Evolutionary conservation across 2,329 filamentous ascomycete species (phyloP), one percentile per base, ranked within the genome.

Genomic region (Xylaria multiplex): DNA sequence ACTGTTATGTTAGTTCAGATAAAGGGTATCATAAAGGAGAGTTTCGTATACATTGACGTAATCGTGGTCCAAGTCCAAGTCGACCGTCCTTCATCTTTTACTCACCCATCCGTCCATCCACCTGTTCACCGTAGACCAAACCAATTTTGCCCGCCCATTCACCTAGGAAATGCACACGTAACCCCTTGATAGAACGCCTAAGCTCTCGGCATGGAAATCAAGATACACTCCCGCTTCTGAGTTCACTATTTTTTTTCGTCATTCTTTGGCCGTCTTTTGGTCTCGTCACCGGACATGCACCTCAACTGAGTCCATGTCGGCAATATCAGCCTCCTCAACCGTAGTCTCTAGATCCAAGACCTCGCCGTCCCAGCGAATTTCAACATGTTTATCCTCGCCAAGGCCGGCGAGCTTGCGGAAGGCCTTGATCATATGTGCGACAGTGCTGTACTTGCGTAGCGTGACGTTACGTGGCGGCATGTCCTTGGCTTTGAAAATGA

Each of bases 341-440:
- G 84, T 86, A 35, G 81, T 79, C 1, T 87, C 82, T 19, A 86
- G 84, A 14, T 90, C 86, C 32, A 96, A 80, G 53, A 81, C 80
- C 57, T 94, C 92, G 14, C 93, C 93, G 71, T 97, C 93, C 77
- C 93, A 94, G 70, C 85, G 82, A 11, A 97, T 80, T 43, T 84
- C 83, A 2, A 96, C 79, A 0, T 83, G 77, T 70, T 83, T 84
- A 4, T 85, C 83, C 0, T 79, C 74, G 0, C 80, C 77, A 19
- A 94, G 76, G 0, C 81, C 72, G 35, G 85, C 83, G 70, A 84
- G 80, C 43, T 81, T 81, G 57, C 87, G 85, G 76, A 91, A 95
- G 3, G 83, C 85, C 45, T 80, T 81, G 19, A 91, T 80, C 58
- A 96, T 82, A 59, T 86, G 88, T 37, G 83, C 83, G 27, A 93